These are phyloP conservation scores for Coniosporium apollinis DNA, from an alignment of 495 filamentous ascomycete genomes.

Conservation along the genomic window DNA sequence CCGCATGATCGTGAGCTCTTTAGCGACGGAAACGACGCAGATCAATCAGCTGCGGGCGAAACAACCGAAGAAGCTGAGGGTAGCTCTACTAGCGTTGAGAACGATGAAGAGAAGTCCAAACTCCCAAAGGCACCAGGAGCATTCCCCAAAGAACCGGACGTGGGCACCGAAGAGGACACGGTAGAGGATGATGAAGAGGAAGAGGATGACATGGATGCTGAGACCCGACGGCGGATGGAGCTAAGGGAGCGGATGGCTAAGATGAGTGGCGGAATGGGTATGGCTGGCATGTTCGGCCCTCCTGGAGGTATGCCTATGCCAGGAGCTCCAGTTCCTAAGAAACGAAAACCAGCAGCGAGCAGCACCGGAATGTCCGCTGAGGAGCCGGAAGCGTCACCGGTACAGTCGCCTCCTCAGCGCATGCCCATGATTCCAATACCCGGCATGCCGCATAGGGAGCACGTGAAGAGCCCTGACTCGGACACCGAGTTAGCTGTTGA, in stretches of 20 bases:
- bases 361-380: constrained; percentile 30
- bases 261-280: constrained; percentile 96
- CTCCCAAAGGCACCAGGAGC: constrained; percentile 11
- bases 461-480: constrained; percentile 20
- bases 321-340: constrained; percentile 45
- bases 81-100: constrained; percentile 54
- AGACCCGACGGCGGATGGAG: constrained; percentile 72
- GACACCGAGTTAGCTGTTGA: constrained; percentile 21
- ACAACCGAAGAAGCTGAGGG: constrained; percentile 68
- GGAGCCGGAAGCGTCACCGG: constrained; percentile 25
- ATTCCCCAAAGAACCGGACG: constrained; percentile 15
- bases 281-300: constrained; percentile 84
- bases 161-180: constrained; percentile 22
- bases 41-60: constrained; percentile 75
- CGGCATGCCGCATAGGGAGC: constrained; percentile 51
- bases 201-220: constrained; percentile 84
- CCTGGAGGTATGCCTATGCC: constrained; percentile 51
- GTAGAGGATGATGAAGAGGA: constrained; percentile 53
- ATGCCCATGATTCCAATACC: constrained; percentile 63
- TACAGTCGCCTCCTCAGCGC: constrained; percentile 39
- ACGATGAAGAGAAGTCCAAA: constrained; percentile 39
- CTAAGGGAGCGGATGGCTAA: constrained; percentile 91
- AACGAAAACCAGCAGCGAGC: constrained; percentile 32
- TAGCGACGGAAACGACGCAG: constrained; percentile 79
- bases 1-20: constrained; percentile 34